These are phyloP conservation scores for Psidium friedrichsthalianum DNA, from an alignment of 345 rosid genomes.

Conservation along the genomic window DNA sequence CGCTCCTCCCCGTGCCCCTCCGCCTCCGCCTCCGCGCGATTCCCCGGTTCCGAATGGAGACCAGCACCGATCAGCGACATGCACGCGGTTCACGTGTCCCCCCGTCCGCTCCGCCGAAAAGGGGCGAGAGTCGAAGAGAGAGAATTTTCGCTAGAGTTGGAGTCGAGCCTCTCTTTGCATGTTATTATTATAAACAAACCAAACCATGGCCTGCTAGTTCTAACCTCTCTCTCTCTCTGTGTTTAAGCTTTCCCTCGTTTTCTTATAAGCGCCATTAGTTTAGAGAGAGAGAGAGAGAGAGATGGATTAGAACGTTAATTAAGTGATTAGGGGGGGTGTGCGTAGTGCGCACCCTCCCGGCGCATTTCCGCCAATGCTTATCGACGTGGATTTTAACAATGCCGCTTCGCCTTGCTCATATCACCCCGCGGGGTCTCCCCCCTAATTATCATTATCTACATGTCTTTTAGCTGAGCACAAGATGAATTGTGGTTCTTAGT, in stretches of 20 bases:
- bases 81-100: neutral
- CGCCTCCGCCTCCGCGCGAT: neutral
- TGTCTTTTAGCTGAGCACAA: neutral
- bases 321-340: neutral
- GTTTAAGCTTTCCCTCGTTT: neutral
- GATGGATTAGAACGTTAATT: constrained; percentile 5
- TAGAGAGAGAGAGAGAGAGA: neutral
- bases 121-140: neutral
- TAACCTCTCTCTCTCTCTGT: neutral
- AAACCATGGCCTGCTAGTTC: neutral
- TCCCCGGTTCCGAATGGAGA: neutral
- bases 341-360: constrained; percentile 31
- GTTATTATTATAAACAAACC: neutral
- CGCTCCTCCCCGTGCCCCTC: neutral
- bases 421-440: neutral
- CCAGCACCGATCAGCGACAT: neutral
- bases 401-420: constrained; percentile 19
- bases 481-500: too few species aligned
- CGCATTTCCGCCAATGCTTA: constrained; percentile 6
- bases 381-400: constrained; percentile 43
- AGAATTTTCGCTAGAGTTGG: neutral
- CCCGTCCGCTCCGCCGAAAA: neutral
- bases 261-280: neutral
- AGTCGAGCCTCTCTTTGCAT: neutral
- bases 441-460: neutral